These are phyloP conservation scores for Stylosanthes scabra DNA, from an alignment of 331 rosid species.

Conservation along the genomic window DNA sequence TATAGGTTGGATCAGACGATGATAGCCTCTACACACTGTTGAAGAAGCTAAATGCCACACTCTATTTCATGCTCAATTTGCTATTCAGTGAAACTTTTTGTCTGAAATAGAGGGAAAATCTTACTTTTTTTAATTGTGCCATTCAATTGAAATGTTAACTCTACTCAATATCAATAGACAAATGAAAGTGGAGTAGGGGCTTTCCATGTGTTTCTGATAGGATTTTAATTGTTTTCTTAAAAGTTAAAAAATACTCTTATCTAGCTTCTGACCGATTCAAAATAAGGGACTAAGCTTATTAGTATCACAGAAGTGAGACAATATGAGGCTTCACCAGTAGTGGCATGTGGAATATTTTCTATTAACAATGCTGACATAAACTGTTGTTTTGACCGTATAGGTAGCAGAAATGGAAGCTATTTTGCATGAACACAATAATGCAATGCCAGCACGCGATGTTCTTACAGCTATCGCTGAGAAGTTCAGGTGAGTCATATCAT, in stretches of 20 bases:
- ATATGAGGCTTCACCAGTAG: background rate
- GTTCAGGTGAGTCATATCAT: slow-evolving; percentile 72
- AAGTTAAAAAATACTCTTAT: background rate
- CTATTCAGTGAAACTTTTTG: background rate
- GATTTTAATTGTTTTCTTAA: background rate
- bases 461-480: slow-evolving; percentile 80
- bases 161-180: background rate
- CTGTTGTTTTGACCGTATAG: slow-evolving; percentile 48
- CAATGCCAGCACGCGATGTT: slow-evolving; percentile 92
- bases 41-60: background rate
- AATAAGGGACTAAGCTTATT: slow-evolving; percentile 4
- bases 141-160: background rate
- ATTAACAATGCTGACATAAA: slow-evolving; percentile 1
- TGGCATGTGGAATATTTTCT: background rate
- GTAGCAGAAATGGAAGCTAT: slow-evolving; percentile 92
- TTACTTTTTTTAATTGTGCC: background rate
- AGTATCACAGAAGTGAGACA: background rate
- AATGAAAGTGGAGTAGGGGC: slow-evolving; percentile 1
- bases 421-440: slow-evolving; percentile 78
- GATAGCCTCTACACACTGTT: background rate
- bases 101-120: background rate
- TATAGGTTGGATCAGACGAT: background rate
- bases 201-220: background rate
- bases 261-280: background rate
- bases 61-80: background rate